Evolutionary conservation across 2,329 filamentous ascomycete genomes (phyloP).

Genomic region (Curvularia sp.): DNA sequence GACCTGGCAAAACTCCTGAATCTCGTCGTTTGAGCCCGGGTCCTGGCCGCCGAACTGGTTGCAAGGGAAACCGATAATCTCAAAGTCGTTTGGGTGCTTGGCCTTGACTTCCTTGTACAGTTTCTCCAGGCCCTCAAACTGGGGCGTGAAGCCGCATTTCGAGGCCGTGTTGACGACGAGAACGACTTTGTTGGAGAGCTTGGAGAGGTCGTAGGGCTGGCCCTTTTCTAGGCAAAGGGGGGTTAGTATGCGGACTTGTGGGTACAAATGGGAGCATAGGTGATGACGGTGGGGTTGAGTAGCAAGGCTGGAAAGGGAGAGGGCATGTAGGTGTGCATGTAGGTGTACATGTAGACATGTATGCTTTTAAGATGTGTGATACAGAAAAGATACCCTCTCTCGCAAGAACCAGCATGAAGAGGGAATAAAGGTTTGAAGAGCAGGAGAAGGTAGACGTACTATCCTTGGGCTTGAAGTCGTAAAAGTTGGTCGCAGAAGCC

Average conservation of each 20-base stretch:
- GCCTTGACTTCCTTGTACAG: slow-evolving; percentile 80
- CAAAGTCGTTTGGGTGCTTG: slow-evolving; percentile 77
- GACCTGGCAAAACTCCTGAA: slow-evolving; percentile 77
- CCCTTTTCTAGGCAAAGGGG: slow-evolving; percentile 70
- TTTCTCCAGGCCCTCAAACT: slow-evolving; percentile 88
- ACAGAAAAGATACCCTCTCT: not conserved
- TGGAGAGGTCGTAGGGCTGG: slow-evolving; percentile 70
- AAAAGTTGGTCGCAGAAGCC: slow-evolving; percentile 75
- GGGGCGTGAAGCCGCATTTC: slow-evolving; percentile 98
- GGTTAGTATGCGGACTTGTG: not conserved
- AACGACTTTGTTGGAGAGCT: slow-evolving; percentile 89
- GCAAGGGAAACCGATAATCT: slow-evolving; percentile 94
- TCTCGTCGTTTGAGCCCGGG: slow-evolving; percentile 73
- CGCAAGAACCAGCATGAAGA: not conserved
- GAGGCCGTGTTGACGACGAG: slow-evolving; percentile 97
- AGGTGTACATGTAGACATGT: not conserved
- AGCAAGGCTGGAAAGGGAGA: not conserved
- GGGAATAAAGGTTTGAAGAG: not conserved
- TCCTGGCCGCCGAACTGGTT: slow-evolving; percentile 97
- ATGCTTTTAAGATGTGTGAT: not conserved
- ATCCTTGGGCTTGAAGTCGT: slow-evolving; percentile 83
- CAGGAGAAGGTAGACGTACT: slow-evolving; percentile 62
- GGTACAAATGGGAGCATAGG: not conserved
- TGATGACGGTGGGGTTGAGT: not conserved
- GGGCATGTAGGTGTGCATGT: not conserved